These are phyloP conservation scores for Penicillium sp. DNA, from an alignment of 2,329 filamentous ascomycete genomes.

Conservation along the genomic window DNA sequence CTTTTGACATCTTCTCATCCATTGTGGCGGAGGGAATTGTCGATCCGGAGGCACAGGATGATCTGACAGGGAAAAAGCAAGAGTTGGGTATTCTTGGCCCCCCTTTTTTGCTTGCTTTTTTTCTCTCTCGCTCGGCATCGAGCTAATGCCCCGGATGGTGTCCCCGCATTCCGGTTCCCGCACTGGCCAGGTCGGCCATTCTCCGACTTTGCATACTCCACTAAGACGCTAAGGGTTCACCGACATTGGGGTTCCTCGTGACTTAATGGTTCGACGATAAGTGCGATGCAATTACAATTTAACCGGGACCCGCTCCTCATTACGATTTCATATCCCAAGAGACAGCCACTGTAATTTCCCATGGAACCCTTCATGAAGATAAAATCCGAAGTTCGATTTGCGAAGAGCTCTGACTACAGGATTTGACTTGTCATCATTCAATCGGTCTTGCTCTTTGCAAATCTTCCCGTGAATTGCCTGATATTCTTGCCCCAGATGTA, in stretches of 20 bases:
- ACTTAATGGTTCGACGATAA: background rate
- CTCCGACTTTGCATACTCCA: slow-evolving; percentile 13
- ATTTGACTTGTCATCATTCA: background rate
- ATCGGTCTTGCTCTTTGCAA: slow-evolving; percentile 7
- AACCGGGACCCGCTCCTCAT: background rate
- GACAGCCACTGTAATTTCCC: too few species aligned
- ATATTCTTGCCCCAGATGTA: slow-evolving; percentile 40
- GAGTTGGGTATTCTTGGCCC: background rate
- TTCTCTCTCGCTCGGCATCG: slow-evolving; percentile 10
- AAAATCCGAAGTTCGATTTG: too few species aligned
- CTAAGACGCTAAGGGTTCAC: slow-evolving; percentile 7
- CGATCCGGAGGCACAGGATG: background rate
- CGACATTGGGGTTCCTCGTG: background rate
- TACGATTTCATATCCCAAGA: background rate
- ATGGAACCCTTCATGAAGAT: too few species aligned
- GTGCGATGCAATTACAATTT: background rate
- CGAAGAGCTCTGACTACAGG: too few species aligned
- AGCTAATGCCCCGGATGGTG: slow-evolving; percentile 15
- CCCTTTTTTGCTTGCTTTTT: slow-evolving; percentile 13
- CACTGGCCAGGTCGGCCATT: slow-evolving; percentile 21
- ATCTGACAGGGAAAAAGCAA: background rate
- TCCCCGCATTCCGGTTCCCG: slow-evolving; percentile 22
- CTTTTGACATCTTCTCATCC: slow-evolving; percentile 18
- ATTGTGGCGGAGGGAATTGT: slow-evolving; percentile 20
- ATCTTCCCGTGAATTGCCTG: slow-evolving; percentile 26